phyloP scores from a whole-genome alignment of 257 asterid species.

The Forsythia viridissima region DNA sequence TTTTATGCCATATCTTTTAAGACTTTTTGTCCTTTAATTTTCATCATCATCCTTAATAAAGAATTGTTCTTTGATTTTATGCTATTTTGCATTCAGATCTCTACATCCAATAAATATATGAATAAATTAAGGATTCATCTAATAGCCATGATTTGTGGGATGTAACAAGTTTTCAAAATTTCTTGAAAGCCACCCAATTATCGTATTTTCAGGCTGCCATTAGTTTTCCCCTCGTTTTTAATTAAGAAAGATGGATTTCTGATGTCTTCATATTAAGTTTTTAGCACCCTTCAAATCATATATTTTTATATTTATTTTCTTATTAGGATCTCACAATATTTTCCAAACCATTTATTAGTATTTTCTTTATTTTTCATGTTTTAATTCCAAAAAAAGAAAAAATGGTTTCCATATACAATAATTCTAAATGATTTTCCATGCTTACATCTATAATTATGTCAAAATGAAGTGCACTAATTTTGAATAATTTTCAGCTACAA shows the following conservation, averaged over 20 bases:
- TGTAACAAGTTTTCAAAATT: too few species aligned
- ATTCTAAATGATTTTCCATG: neutral
- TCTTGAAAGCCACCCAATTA: neutral
- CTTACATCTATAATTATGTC: neutral
- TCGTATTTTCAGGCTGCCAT: neutral
- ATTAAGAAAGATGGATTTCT: neutral
- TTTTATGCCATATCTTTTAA: too few species aligned
- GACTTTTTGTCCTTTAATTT: neutral
- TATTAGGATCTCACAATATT: neutral
- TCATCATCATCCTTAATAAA: neutral
- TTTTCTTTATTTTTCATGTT: neutral
- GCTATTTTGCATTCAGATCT: neutral
- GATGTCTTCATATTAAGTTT: too few species aligned
- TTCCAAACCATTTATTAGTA: neutral
- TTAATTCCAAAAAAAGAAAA: too few species aligned
- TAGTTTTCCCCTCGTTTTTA: neutral
- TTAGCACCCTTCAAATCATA: neutral
- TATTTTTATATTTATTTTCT: too few species aligned
- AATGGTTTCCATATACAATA: neutral
- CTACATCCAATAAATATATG: neutral
- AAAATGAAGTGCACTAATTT: slow-evolving; percentile 26
- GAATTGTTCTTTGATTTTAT: neutral
- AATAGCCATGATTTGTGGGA: neutral
- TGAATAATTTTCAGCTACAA: slow-evolving; percentile 24
- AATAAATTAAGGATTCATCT: neutral